Evolutionary conservation across 768 basidiomycete species (phyloP), one percentile per base, ranked within the genome.

Genomic region (Lactarius sp.): DNA sequence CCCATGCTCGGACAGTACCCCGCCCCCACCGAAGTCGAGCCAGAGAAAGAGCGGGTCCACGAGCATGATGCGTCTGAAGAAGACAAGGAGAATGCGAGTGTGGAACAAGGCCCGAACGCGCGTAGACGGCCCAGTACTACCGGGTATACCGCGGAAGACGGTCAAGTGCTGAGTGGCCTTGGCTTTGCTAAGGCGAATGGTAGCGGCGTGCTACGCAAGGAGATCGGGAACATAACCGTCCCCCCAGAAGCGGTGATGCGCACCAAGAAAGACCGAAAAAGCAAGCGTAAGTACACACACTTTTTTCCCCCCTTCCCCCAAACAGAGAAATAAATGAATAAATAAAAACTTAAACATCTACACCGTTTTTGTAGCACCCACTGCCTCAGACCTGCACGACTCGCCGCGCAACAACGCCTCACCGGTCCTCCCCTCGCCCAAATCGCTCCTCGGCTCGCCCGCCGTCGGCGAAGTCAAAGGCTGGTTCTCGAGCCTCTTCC

Each of bases 401-500:
- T 72, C 77, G 9, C 76, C 79, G 71, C 83, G 71, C 76, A 53
- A 73, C 9, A 53, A 73, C 9, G 77, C 77, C 10, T 84, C 86
- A 9, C 83, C 85, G 9, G 76, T 77, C 54, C 66, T 81, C 58
- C 77, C 78, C 20, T 75, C 69, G 58, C 78, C 67, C 63, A 76
- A 65, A 33, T 73, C 71, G 27, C 76, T 73, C 53, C 73, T 84
- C 49, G 77, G 83, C 7, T 85, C 88, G 16, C 88, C 88, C n/a
- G 86, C 84, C 10, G 87, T 89, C 14, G 87, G 87, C 61, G 90
- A 92, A 73, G 85, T 92, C 75, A 90, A 88, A 72, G 90, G 88
- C 39, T 97, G 95, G 95, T 95, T 98, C 75, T 91, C 92, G 22
- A 96, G 90, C 68, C 78, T 98, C 36, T 98, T 98, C 79, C 90